Evolutionary conservation across 2,329 filamentous ascomycete species (phyloP), one percentile per base, ranked within the genome.

Genomic region (Xylariales sp.): DNA sequence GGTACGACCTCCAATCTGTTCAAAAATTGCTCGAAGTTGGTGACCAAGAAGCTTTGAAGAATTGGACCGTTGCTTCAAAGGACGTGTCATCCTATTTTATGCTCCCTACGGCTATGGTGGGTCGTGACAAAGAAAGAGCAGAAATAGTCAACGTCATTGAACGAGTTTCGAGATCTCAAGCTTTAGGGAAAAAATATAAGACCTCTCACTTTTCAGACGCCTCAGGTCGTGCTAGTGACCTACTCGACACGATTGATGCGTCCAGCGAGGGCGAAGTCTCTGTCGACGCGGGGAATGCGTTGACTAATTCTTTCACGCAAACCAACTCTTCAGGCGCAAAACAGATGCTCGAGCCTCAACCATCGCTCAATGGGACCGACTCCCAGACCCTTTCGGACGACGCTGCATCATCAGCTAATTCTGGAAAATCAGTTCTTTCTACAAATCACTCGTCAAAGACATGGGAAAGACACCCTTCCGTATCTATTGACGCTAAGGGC

Each of bases 61-160:
- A 90, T 46, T 97, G 93, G 84, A 85, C 88, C 70, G 90, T 97
- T 67, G 94, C 89, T 12, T 88, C 90, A n/a, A 93, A 90, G 65
- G 95, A 98, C 78, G 89, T 97, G 0, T 97, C 93, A 0, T 97
- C 94, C 4, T 96, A 97, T 76, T 97, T 97, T 80, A 91, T 94
- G 72, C 85, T 97, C 23, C 95, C 95, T 0, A 87, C 89, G 0
- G 85, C 86, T 65, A 93, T 97, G 85, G 92, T 97, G 71, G 95
- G 95, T 3, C 88, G 94, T 43, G 85, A 90, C 36, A 84, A 87
- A 69, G 93, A 97, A 77, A 89, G 89, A 49, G 84, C 90, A 54
- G 86, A 87, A 45, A 87, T 97, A 8, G 80, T 94, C 46, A 86
- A 85, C 71, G 86, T 96, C 43, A 93, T 97, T 57, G 90, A 97